Conservation (phyloP, 2,329 filamentous ascomycete species). For the Catunica adiposa region DNA sequence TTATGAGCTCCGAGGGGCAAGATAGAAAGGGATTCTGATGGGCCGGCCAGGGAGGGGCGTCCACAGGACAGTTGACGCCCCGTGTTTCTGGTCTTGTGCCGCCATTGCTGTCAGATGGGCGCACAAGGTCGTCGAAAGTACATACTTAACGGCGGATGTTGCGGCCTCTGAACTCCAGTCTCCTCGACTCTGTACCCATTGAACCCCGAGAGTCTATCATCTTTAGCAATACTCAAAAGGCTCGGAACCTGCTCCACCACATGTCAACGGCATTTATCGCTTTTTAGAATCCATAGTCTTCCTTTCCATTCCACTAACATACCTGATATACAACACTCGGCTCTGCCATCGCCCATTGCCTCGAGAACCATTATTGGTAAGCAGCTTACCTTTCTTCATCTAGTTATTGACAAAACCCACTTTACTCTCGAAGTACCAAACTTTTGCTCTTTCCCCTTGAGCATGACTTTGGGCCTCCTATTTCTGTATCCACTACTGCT, state of each 20-base stretch:
- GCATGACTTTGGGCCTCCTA: too few relatives aligned
- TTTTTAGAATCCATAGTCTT: too few relatives aligned
- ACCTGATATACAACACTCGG: neutral
- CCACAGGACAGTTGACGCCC: neutral
- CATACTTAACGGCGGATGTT: slow-evolving; percentile 1
- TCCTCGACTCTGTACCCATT: neutral
- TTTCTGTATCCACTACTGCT: too few relatives aligned
- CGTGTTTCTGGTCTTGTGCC: neutral
- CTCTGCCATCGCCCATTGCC: neutral
- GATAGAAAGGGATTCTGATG: neutral
- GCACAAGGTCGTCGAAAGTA: neutral
- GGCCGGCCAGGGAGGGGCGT: neutral
- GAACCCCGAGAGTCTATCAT: neutral
- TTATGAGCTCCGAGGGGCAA: too few relatives aligned
- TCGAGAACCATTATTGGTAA: too few relatives aligned
- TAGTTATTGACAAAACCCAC: too few relatives aligned
- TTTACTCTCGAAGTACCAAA: too few relatives aligned
- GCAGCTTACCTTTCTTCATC: too few relatives aligned
- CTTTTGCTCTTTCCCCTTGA: too few relatives aligned
- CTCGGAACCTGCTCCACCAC: neutral
- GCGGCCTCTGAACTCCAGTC: neutral
- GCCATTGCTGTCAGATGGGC: neutral
- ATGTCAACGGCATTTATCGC: too few relatives aligned
- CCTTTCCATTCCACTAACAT: neutral
- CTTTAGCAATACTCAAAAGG: too few relatives aligned